Base-by-base conservation (phyloP, 805 yeast genomes). In the Saccharomycopsis amapae region DNA sequence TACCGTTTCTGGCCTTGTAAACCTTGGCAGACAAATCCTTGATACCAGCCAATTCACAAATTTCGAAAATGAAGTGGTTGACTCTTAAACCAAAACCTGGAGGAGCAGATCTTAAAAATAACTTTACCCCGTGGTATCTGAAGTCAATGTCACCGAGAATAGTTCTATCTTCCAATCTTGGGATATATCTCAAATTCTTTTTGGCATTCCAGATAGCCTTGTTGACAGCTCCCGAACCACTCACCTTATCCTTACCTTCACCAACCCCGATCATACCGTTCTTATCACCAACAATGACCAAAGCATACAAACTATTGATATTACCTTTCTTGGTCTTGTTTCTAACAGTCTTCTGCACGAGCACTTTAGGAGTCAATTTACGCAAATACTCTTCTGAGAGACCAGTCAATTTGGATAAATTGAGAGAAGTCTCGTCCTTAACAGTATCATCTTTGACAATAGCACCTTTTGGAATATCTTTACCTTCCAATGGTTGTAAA, bases 241-340 rank as follows among this genome's bases (percentile, higher is more conserved):
- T 86, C 46, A 76, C 80, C 55, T 87, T 72, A 51, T 93, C 90
- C 60, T 85, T 86, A 52, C 97, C 98, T 63, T 88, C 95, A 41
- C 97, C 98, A 40, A 89, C 69, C 31, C 97, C 97, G 49, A 93
- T 72, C 82, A 87, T 84, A 53, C 98, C 98, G 53, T 85, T 84
- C 45, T 80, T 75, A 64, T 93, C 95, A 40, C 98, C 98, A 13
- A 85, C 96, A 31, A 88, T 84, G 12, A 88, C 90, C 52, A 93
- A 64, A 0, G 88, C 83, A 64, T 85, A 90, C 62, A 78, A 81
- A 33, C 86, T 76, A 42, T 82, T 78, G 53, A 85, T 85, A 62
- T 87, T 88, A 62, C 97, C 97, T 69, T 86, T 85, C 33, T 87
- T 79, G 2, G 97, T 90, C 72, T 87, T 95, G 61, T 87, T 86